phyloP scores from a whole-genome alignment of 2,329 filamentous ascomycete genomes.

The Claviceps fusiformis region DNA sequence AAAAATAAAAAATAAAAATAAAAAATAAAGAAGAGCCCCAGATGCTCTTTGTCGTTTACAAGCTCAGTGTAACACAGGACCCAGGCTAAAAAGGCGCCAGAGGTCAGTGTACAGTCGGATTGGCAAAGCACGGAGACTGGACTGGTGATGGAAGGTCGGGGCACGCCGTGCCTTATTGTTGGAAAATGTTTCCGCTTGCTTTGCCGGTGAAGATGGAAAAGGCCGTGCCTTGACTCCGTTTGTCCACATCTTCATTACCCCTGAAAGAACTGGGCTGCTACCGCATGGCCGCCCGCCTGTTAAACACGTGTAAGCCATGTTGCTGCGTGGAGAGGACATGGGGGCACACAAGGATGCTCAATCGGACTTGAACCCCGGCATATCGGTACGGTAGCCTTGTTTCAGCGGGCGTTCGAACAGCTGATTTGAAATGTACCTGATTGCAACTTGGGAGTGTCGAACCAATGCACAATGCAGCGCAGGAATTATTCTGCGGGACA shows the following conservation, averaged over 20 bases:
- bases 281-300: background rate
- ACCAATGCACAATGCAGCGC: background rate
- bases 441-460: background rate
- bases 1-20: background rate
- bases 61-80: background rate
- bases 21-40: background rate
- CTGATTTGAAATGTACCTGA: background rate
- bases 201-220: background rate
- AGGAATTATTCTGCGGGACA: background rate
- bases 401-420: background rate
- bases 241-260: background rate
- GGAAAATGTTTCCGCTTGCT: background rate
- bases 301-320: constrained; percentile 5
- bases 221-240: background rate
- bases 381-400: background rate
- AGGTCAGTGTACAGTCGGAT: background rate
- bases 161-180: background rate
- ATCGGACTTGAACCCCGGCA: background rate
- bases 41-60: background rate
- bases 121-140: background rate
- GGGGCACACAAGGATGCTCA: background rate
- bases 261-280: background rate
- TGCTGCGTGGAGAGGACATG: background rate
- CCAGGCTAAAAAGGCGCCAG: background rate
- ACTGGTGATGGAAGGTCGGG: background rate